phyloP scores from a whole-genome alignment of 164 flowering plant species.

The Chimonanthus praecox region DNA sequence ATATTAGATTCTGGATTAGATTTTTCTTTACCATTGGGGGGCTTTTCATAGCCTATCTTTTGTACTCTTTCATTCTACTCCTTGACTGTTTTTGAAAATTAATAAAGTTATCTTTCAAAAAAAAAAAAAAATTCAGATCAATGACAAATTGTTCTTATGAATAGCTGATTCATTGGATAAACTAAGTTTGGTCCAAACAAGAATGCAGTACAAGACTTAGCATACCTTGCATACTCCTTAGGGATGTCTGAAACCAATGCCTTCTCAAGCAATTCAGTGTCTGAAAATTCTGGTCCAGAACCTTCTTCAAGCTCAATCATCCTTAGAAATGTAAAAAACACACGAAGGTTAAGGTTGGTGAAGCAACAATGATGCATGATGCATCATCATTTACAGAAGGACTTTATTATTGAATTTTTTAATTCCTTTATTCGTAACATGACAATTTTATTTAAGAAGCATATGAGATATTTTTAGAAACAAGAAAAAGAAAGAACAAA shows the following conservation, averaged over 20 bases:
- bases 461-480: no score
- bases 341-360: background rate
- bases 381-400: background rate
- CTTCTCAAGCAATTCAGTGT: slow-evolving; percentile 52
- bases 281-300: slow-evolving; percentile 71
- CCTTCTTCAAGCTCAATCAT: slow-evolving; percentile 85
- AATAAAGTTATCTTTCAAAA: no score
- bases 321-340: slow-evolving; percentile 36
- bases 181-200: background rate
- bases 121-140: background rate
- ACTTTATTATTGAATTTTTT: no score
- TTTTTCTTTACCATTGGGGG: no score
- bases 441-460: no score
- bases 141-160: background rate
- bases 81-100: no score
- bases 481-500: no score
- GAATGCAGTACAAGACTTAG: slow-evolving; percentile 3
- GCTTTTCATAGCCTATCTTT: no score
- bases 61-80: no score
- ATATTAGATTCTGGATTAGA: no score
- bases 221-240: slow-evolving; percentile 22
- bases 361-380: background rate
- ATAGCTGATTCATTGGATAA: background rate
- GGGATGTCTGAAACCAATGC: slow-evolving; percentile 22
- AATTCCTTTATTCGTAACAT: no score